phyloP scores from a whole-genome alignment of 176 grass and related monocot species.

The Cymbopogon citratus region DNA sequence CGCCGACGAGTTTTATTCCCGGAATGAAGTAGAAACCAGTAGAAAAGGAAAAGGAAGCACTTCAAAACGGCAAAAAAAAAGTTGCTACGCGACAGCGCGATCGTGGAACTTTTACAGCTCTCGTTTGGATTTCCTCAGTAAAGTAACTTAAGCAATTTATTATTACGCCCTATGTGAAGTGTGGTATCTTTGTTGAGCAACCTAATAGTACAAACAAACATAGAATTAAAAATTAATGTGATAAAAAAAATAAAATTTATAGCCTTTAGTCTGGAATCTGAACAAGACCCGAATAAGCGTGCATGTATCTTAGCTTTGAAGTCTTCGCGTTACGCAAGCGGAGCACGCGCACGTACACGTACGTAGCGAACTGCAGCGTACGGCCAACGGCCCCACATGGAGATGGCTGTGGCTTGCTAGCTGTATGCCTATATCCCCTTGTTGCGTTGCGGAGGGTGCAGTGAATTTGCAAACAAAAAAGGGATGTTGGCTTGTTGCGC shows the following conservation, averaged over 20 bases:
- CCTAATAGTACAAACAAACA: neutral
- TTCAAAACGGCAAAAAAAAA: neutral
- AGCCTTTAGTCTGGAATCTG: too few species aligned
- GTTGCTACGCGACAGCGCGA: neutral
- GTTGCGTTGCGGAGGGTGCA: constrained; percentile 31
- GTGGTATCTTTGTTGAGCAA: neutral
- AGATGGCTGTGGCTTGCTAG: neutral
- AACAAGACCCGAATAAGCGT: too few species aligned
- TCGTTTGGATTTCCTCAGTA: neutral
- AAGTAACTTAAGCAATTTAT: neutral
- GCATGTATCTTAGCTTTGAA: constrained; percentile 4
- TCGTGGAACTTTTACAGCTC: neutral
- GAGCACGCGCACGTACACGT: neutral
- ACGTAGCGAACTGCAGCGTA: neutral
- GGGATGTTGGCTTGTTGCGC: neutral
- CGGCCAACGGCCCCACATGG: neutral
- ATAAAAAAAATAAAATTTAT: too few species aligned
- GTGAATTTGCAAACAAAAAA: neutral
- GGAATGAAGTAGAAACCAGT: neutral
- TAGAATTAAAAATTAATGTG: too few species aligned
- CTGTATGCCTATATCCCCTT: constrained; percentile 12
- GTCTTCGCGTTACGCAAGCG: constrained; percentile 20
- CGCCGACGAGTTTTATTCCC: constrained; percentile 2
- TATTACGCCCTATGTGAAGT: neutral
- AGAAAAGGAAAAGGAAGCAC: neutral